Evolutionary conservation across 164 flowering plant species (phyloP).

Genomic region (Berberis vulgaris): DNA sequence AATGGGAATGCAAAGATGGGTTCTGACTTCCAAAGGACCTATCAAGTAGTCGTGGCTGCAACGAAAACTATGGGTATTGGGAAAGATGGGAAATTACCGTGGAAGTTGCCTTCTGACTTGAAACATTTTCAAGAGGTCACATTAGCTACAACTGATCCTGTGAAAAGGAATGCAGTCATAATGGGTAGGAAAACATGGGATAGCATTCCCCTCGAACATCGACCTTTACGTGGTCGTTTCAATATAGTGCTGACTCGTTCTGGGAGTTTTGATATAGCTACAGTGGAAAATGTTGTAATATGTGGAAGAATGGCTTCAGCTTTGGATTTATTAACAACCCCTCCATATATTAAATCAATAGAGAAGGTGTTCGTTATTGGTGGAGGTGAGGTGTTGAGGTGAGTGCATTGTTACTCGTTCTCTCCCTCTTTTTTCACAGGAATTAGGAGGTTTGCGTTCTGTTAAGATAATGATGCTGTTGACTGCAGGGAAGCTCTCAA

Average conservation of each 20-base stretch:
- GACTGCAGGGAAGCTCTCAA: slow-evolving; percentile 69
- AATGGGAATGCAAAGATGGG: slow-evolving; percentile 32
- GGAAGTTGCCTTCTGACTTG: slow-evolving; percentile 81
- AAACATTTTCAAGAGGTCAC: slow-evolving; percentile 79
- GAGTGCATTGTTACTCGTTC: slow-evolving; percentile 8
- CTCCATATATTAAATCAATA: slow-evolving; percentile 73
- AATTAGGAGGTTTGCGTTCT: background rate
- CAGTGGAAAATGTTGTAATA: slow-evolving; percentile 76
- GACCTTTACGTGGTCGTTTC: slow-evolving; percentile 84
- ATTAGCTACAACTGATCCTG: slow-evolving; percentile 48
- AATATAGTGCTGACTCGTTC: slow-evolving; percentile 90
- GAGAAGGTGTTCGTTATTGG: slow-evolving; percentile 88
- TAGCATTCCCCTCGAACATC: slow-evolving; percentile 58
- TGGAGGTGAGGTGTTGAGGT: slow-evolving; percentile 85
- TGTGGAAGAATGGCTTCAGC: slow-evolving; percentile 82
- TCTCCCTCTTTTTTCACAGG: no score
- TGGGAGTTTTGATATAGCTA: slow-evolving; percentile 66
- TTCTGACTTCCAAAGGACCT: slow-evolving; percentile 44
- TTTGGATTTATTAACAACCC: slow-evolving; percentile 60
- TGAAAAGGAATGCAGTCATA: slow-evolving; percentile 78
- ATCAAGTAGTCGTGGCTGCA: slow-evolving; percentile 93
- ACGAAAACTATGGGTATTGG: slow-evolving; percentile 78
- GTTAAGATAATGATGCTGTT: slow-evolving; percentile 7
- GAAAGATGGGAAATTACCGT: slow-evolving; percentile 85
- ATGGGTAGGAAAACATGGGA: slow-evolving; percentile 99